Percentiles rank a stretch among this genome's conserved stretches.
These are phyloP conservation scores for Ganoderma multipileum DNA, from an alignment of 1,284 basidiomycete genomes.

Conservation along the genomic window DNA sequence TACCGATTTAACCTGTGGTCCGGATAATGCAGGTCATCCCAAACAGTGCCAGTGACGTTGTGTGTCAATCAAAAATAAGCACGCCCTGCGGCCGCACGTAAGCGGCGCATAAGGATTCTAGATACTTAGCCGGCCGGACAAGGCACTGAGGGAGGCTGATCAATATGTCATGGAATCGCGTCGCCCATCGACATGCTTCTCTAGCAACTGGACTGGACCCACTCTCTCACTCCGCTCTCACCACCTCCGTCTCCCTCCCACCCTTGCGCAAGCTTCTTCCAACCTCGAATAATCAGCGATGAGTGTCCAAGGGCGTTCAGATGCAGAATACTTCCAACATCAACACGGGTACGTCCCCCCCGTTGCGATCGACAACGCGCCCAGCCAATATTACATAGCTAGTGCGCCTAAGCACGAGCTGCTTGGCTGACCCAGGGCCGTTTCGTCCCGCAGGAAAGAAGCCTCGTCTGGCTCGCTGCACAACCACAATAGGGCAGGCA, in stretches of 20 bases:
- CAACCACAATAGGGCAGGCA: not conserved
- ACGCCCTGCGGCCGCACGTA: constrained; percentile 1
- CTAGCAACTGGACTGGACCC: constrained; percentile 5
- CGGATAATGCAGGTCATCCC: not conserved
- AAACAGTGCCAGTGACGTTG: not conserved
- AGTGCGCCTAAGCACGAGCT: not conserved
- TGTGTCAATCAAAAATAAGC: constrained; percentile 4
- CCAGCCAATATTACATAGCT: not conserved
- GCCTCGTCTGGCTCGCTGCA: constrained; percentile 21
- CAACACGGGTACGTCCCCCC: constrained; percentile 14
- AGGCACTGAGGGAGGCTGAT: constrained; percentile 4
- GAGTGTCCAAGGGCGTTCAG: constrained; percentile 13
- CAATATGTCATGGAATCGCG: constrained; percentile 21
- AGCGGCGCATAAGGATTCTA: constrained; percentile 5
- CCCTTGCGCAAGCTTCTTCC: constrained; percentile 7
- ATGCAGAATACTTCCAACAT: constrained; percentile 10
- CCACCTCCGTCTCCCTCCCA: constrained; percentile 12
- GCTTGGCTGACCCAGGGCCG: not conserved
- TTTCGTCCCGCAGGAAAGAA: constrained; percentile 17
- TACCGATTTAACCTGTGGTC: not conserved
- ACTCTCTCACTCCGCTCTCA: constrained; percentile 9
- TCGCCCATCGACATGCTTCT: constrained; percentile 17
- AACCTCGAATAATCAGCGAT: constrained; percentile 14
- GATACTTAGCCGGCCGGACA: not conserved
- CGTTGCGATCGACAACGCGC: constrained; percentile 13